Base-by-base conservation (phyloP, 805 yeast genomes). In the Cyberlindnera meyerae region DNA sequence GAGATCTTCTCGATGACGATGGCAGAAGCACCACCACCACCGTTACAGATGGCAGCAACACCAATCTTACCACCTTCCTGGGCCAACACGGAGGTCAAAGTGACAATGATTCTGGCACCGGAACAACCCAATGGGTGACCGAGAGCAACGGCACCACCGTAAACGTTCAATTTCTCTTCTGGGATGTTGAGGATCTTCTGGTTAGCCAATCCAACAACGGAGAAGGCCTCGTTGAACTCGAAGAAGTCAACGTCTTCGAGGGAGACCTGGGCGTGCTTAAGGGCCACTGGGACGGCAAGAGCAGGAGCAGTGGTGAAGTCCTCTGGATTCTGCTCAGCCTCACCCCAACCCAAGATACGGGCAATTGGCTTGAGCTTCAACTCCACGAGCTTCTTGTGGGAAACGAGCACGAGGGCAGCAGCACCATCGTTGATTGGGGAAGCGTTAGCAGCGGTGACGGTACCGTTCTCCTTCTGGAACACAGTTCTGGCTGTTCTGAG, bases 11-110 rank as follows among this genome's bases (percentile, higher is more conserved):
- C 96, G 54, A 93, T 75, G 44, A 93, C 86, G 54, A 93, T 70
- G 18, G 97, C 81, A 39, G 95, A 82, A 33, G 97, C 97, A 61
- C 98, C 99, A 61, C 99, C 99, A 57, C 99, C 99, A 71, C 99
- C 98, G 64, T 93, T 93, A 75, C 98, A 93, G 59, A 93, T 82
- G 62, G 87, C 96, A 54, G 96, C 97, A 49, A 79, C 87, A 62
- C 99, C 99, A 51, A 79, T 63, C 68, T 82, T 86, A 52, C 90
- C 94, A 38, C 65, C 65, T 71, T 93, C 97, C 68, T 90, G 96
- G 26, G 64, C 49, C 58, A 93, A 75, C 13, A 89, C 88, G 33
- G 87, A 75, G 41, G 79, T 55, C 62, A 93, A 73, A 20, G 98
- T 93, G 49, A 86, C 89, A 40, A 93, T 77, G 55, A 93, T 75